Conservation (phyloP, 176 grass and related monocot species). For the Musa schizocarpa region DNA sequence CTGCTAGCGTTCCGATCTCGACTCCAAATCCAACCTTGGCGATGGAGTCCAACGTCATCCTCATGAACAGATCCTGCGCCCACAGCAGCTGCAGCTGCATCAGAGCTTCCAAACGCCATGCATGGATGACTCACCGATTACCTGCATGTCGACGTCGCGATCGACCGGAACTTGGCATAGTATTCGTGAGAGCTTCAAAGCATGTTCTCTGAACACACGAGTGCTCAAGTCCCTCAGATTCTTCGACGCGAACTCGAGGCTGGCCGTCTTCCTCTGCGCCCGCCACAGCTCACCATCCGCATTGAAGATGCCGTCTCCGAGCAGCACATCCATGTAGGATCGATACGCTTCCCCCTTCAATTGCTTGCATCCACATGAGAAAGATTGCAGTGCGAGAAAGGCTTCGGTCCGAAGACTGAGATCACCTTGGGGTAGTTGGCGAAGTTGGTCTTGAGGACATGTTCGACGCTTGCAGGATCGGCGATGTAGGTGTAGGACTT, state of each 20-base stretch:
- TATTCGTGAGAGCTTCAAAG: conserved; percentile 72
- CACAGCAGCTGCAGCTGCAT: no score
- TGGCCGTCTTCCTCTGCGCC: conserved; percentile 89
- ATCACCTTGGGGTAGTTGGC: conserved; percentile 91
- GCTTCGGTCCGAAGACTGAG: not conserved
- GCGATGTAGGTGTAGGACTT: conserved; percentile 93
- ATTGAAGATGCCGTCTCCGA: conserved; percentile 91
- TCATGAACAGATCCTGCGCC: conserved; percentile 72
- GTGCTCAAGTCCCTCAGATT: conserved; percentile 83
- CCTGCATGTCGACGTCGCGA: conserved; percentile 68
- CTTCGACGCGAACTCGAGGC: conserved; percentile 90
- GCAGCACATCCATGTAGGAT: conserved; percentile 85
- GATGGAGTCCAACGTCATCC: conserved; percentile 93
- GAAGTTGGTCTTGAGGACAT: conserved; percentile 92
- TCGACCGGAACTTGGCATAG: conserved; percentile 41
- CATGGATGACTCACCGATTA: not conserved
- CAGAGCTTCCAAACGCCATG: no score
- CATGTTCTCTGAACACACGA: conserved; percentile 77
- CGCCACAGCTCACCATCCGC: conserved; percentile 84
- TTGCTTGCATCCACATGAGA: not conserved
- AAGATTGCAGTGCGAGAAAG: not conserved
- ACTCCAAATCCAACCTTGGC: conserved; percentile 85
- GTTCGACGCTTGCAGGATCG: conserved; percentile 71
- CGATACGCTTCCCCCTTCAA: conserved; percentile 58
- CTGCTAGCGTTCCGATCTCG: conserved; percentile 75